Conservation (phyloP, 202 grass and related monocot species). For the Elaeis oleifera region DNA sequence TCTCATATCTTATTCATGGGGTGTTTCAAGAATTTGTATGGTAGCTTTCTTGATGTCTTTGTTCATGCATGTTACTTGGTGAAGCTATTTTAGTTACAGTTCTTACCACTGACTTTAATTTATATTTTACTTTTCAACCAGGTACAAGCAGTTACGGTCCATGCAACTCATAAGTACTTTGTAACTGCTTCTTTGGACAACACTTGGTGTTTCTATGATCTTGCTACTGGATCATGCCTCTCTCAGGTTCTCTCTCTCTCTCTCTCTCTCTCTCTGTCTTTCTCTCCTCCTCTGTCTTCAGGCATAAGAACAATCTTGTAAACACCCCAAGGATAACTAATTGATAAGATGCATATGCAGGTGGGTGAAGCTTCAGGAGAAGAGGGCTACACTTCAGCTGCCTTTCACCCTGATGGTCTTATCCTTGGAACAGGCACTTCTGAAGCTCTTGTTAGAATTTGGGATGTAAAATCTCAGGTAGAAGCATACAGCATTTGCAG, state of each 20-base stretch:
- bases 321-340: neutral
- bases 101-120: neutral
- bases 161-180: slow-evolving; percentile 93
- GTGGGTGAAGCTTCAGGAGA: slow-evolving; percentile 61
- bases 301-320: too few relatives aligned
- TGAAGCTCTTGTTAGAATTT: slow-evolving; percentile 82
- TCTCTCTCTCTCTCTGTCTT: neutral
- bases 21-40: too few relatives aligned
- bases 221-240: slow-evolving; percentile 81
- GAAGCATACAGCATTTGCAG: neutral
- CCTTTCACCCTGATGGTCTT: slow-evolving; percentile 95
- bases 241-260: slow-evolving; percentile 49
- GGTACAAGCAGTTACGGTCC: slow-evolving; percentile 96
- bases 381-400: slow-evolving; percentile 85
- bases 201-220: slow-evolving; percentile 99
- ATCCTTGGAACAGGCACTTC: slow-evolving; percentile 96
- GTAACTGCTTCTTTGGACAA: slow-evolving; percentile 91
- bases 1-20: too few relatives aligned
- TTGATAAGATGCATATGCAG: slow-evolving; percentile 28
- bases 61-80: too few relatives aligned
- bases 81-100: too few relatives aligned
- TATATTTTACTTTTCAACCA: slow-evolving; percentile 19
- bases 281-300: neutral
- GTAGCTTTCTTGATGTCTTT: too few relatives aligned
- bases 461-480: slow-evolving; percentile 99